Conservation (phyloP, 2,329 filamentous ascomycete genomes). For the Botryotinia calthae region DNA sequence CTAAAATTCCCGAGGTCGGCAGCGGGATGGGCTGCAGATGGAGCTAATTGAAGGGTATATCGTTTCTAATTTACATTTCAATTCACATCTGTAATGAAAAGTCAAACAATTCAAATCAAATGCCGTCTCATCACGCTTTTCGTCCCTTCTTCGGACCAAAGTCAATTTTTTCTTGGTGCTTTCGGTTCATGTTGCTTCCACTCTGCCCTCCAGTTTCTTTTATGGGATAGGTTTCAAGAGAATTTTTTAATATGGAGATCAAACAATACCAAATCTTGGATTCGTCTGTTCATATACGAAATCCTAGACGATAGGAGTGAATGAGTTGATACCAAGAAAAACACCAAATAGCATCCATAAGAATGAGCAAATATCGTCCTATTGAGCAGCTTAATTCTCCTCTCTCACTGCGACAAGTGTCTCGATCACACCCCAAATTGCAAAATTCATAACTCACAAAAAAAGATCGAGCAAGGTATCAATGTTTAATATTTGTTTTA, state of each 20-base stretch:
- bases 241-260: neutral
- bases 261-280: neutral
- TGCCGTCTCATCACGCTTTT: neutral
- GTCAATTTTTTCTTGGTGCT: neutral
- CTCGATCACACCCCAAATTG: neutral
- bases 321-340: neutral
- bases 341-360: neutral
- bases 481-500: neutral
- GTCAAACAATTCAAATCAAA: neutral
- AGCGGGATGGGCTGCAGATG: conserved; percentile 12
- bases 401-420: conserved; percentile 1
- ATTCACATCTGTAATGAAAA: neutral
- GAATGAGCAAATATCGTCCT: neutral
- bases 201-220: too few species aligned
- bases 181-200: neutral
- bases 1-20: conserved; percentile 7
- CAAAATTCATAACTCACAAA: neutral
- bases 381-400: neutral
- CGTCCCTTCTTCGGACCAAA: neutral
- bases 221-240: neutral
- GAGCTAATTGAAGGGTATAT: conserved; percentile 2
- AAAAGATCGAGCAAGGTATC: neutral
- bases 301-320: neutral
- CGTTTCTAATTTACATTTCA: neutral
- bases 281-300: neutral